Conservation (phyloP, 768 basidiomycete species). For the Clavulina sp. region DNA sequence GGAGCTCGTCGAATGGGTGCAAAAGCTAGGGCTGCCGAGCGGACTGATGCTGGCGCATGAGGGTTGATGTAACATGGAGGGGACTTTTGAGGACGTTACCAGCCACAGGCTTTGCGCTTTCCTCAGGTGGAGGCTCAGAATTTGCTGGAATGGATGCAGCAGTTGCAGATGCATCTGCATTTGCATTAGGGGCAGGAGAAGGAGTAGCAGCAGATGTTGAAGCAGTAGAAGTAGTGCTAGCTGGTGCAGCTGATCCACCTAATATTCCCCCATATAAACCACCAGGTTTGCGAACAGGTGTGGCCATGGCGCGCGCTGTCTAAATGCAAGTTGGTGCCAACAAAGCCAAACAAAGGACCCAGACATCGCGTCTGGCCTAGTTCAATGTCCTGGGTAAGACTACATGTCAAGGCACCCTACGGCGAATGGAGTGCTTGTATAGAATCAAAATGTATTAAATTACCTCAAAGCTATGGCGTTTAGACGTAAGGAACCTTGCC, state of each 20-base stretch:
- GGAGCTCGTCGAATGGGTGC: conserved; percentile 56
- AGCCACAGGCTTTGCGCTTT: not conserved
- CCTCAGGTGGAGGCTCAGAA: not conserved
- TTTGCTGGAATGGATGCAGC: not conserved
- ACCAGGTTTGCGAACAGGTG: not conserved
- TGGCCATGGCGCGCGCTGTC: too few relatives aligned
- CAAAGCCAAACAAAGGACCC: too few relatives aligned
- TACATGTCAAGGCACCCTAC: too few relatives aligned
- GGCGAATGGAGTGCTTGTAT: too few relatives aligned
- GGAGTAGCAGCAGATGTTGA: conserved; percentile 6
- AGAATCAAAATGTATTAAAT: too few relatives aligned
- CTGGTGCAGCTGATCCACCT: too few relatives aligned
- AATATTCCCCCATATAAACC: conserved; percentile 1
- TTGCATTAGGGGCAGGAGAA: not conserved
- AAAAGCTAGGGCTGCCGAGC: conserved; percentile 81
- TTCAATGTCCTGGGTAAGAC: too few relatives aligned
- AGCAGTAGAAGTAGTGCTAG: conserved; percentile 2
- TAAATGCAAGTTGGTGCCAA: too few relatives aligned
- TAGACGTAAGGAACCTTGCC: too few relatives aligned
- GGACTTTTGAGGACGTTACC: not conserved
- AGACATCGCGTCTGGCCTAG: too few relatives aligned
- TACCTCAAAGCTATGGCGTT: too few relatives aligned
- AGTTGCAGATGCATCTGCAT: not conserved
- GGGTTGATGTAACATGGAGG: not conserved
- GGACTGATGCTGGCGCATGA: conserved; percentile 31